Conservation (phyloP, 140 eudicot species). For the Oenanthe javanica region DNA sequence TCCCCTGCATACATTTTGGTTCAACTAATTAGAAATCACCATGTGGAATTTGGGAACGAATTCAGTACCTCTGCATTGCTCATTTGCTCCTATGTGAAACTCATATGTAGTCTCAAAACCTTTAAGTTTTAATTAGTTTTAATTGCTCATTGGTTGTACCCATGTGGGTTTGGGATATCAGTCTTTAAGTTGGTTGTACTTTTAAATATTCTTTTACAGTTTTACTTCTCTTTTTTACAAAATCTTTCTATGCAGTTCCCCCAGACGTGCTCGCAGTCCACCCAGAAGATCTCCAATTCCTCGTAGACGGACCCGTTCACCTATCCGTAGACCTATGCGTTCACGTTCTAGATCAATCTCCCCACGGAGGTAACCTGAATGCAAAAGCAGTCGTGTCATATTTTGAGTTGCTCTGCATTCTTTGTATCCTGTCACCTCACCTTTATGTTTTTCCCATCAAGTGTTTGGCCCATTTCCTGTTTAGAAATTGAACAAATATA, state of each 20-base stretch:
- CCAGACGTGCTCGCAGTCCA: constrained; percentile 82
- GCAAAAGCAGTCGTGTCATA: background rate
- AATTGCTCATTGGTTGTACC: too few relatives aligned
- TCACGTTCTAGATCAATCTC: constrained; percentile 77
- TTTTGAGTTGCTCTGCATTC: background rate
- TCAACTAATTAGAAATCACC: background rate
- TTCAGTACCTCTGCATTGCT: background rate
- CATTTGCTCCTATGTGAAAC: background rate
- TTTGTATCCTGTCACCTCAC: background rate
- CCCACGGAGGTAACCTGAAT: constrained; percentile 57
- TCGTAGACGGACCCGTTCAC: constrained; percentile 94
- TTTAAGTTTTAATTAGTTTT: too few relatives aligned
- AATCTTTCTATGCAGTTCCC: constrained; percentile 32
- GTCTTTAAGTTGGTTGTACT: background rate
- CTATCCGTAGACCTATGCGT: constrained; percentile 64
- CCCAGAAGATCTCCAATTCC: constrained; percentile 79
- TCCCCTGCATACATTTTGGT: background rate
- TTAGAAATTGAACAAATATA: background rate
- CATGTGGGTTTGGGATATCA: background rate
- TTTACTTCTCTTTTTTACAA: background rate
- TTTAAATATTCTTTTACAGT: background rate
- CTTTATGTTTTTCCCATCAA: background rate
- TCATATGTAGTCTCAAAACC: background rate
- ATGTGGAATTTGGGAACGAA: background rate
- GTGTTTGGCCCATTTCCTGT: background rate